phyloP scores from a whole-genome alignment of 176 grass and related monocot genomes.

The Cocos nucifera region DNA sequence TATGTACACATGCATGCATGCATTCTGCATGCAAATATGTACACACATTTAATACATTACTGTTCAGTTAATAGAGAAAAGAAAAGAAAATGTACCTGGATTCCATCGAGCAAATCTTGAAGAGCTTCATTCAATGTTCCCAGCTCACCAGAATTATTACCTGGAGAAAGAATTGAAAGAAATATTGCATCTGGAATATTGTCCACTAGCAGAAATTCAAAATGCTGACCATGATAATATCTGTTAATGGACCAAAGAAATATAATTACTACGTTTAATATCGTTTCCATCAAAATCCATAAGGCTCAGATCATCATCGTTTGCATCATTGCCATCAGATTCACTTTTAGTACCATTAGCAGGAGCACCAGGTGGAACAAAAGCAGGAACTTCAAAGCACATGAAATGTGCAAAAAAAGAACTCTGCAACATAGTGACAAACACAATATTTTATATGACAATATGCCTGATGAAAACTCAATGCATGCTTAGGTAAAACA shows the following conservation, averaged over 20 bases:
- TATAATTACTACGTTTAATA: constrained; percentile 49
- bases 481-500: neutral
- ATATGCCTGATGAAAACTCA: too few species aligned
- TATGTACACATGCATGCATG: too few species aligned
- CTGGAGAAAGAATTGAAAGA: constrained; percentile 30
- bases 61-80: too few species aligned
- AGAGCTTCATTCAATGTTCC: constrained; percentile 80
- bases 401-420: constrained; percentile 99
- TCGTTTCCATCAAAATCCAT: constrained; percentile 91
- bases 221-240: too few species aligned
- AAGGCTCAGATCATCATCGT: constrained; percentile 67
- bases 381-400: constrained; percentile 93
- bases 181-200: too few species aligned
- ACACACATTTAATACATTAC: too few species aligned
- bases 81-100: constrained; percentile 54
- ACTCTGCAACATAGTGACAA: constrained; percentile 47
- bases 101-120: constrained; percentile 95
- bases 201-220: too few species aligned
- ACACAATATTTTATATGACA: too few species aligned
- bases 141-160: constrained; percentile 52
- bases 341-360: constrained; percentile 38
- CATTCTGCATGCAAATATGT: too few species aligned
- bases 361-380: constrained; percentile 52
- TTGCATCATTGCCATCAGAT: constrained; percentile 38
- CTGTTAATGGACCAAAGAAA: too few species aligned